Percentiles rank a stretch among this genome's conserved stretches.
These are phyloP conservation scores for Quercus glauca DNA, from an alignment of 306 rosid species.

Conservation along the genomic window DNA sequence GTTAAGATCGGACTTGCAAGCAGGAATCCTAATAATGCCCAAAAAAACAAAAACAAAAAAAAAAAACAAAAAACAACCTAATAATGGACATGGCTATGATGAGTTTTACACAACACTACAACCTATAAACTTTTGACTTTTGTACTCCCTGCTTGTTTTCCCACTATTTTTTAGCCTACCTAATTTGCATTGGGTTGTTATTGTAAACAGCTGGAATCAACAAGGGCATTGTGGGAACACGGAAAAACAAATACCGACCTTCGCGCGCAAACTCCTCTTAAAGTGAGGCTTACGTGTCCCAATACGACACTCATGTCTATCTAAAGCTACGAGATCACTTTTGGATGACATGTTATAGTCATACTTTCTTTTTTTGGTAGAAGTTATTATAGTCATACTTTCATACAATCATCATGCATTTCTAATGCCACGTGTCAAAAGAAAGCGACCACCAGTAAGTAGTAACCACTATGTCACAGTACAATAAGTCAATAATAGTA, in stretches of 20 bases:
- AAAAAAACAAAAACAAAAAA: no score
- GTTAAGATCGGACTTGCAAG: no score
- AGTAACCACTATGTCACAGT: neutral
- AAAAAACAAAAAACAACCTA: no score
- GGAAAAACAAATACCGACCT: neutral
- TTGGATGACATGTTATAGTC: neutral
- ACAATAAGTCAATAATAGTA: neutral
- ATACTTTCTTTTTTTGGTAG: no score
- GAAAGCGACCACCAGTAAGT: no score
- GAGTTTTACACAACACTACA: no score
- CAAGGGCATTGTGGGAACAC: neutral
- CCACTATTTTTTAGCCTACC: no score
- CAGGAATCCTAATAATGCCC: no score
- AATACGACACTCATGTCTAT: neutral
- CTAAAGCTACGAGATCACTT: neutral
- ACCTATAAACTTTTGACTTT: no score
- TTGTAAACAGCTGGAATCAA: neutral
- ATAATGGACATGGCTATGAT: no score
- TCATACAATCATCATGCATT: neutral
- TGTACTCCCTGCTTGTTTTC: no score
- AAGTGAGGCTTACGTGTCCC: neutral
- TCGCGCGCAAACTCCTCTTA: neutral
- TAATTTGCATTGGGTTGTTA: neutral
- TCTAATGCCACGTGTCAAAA: neutral
- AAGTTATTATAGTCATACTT: no score